Conservation (phyloP, 257 asterid species). For the Leptodermis oblonga region DNA sequence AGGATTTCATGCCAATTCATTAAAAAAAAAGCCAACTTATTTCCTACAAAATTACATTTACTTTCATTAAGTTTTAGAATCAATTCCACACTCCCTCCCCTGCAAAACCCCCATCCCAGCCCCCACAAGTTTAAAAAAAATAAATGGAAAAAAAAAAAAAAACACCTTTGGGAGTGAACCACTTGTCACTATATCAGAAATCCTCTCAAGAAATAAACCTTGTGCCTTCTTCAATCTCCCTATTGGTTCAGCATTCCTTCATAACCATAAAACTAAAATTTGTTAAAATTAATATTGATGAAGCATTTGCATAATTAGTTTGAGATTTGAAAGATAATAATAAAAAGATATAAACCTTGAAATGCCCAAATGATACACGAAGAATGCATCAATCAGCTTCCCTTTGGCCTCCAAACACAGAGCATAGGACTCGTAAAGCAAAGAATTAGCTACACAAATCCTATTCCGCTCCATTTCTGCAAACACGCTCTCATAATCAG, state of each 20-base stretch:
- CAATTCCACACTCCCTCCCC: not conserved
- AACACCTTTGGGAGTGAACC: conserved; percentile 66
- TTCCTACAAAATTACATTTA: not conserved
- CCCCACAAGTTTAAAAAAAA: too few relatives aligned
- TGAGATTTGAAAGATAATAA: not conserved
- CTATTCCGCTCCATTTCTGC: conserved; percentile 56
- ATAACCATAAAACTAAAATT: not conserved
- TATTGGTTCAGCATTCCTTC: conserved; percentile 49
- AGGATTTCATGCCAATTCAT: not conserved
- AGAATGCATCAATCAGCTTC: conserved; percentile 63
- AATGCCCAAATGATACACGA: conserved; percentile 78
- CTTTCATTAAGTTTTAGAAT: not conserved
- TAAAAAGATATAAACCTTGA: conserved; percentile 49
- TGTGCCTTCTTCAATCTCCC: conserved; percentile 90
- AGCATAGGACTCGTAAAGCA: conserved; percentile 74
- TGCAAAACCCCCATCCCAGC: too few relatives aligned
- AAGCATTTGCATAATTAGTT: not conserved
- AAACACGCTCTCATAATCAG: conserved; percentile 56
- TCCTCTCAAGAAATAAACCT: conserved; percentile 85
- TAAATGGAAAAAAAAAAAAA: not conserved
- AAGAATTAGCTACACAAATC: conserved; percentile 56
- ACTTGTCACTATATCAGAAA: conserved; percentile 58
- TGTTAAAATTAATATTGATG: not conserved
- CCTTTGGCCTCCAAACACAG: conserved; percentile 76
- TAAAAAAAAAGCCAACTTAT: not conserved